Conservation (phyloP, 495 filamentous ascomycete genomes). For the Trichoderma erinaceum region DNA sequence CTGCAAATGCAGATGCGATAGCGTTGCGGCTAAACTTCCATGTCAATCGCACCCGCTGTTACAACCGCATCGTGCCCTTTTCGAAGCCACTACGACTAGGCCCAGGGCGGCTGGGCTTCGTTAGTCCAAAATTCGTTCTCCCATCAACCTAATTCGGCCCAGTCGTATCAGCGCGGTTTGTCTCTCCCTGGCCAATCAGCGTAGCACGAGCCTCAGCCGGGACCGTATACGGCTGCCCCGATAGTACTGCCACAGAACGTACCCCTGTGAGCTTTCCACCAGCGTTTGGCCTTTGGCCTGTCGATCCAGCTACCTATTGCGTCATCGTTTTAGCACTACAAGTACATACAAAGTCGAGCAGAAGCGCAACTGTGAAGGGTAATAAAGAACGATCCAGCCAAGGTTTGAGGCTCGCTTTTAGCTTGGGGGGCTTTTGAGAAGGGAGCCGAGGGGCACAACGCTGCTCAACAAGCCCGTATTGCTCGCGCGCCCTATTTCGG, state of each 20-base stretch:
- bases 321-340: neutral
- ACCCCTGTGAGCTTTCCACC: neutral
- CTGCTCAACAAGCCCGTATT: neutral
- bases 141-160: neutral
- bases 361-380: neutral
- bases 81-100: neutral
- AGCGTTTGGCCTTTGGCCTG: neutral
- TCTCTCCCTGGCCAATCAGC: neutral
- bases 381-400: neutral
- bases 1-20: too few species aligned
- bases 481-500: neutral
- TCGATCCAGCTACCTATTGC: constrained; percentile 2
- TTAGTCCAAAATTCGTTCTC: neutral
- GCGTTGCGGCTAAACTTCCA: neutral
- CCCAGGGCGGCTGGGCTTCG: neutral
- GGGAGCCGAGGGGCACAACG: neutral
- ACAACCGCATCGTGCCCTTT: neutral
- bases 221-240: neutral
- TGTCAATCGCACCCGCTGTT: neutral
- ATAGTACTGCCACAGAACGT: neutral
- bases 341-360: neutral
- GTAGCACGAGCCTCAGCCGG: neutral
- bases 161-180: neutral
- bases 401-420: neutral
- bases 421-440: neutral